Base-by-base conservation (phyloP, 345 rosid genomes). In the Anastatica hierochuntica region DNA sequence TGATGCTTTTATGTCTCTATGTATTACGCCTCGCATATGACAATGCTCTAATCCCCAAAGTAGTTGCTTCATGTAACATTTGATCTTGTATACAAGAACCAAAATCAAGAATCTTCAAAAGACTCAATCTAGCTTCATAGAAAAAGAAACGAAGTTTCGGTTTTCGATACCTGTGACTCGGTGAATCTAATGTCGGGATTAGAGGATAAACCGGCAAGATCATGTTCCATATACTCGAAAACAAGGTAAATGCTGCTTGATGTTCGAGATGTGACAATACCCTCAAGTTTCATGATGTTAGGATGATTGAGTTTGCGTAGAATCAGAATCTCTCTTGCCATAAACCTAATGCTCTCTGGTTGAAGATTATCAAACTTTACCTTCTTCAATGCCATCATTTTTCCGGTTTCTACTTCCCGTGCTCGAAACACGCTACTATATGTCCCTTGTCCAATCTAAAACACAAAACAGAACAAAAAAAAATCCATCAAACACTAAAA, bases 391-490 rank as follows among this genome's bases (percentile, higher is more conserved):
- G 95, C 95, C 62, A 82, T 76, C 77, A 79, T 71, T 66, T 59
- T 78, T 19, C 95, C 87, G 0, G 77, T 82, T 57, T 62, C 81
- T 18, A 85, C 81, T 72, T 85, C 87, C 0, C 84, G 61, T 49
- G 89, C 95, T 55, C 78, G 75, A 57, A 79, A 85, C n/a, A n/a
- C n/a, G n/a, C n/a, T n/a, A n/a, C n/a, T n/a, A n/a, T n/a, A n/a
- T n/a, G n/a, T n/a, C n/a, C 95, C 95, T 76, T 85, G 95, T 72
- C 95, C 95, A 64, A 85, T 78, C 95, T 85, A 66, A 51, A 55
- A 43, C 24, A 55, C 47, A n/a, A n/a, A n/a, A 23, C 8, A 52
- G 3, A 38, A 9, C 15, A 13, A 37, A 18, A 36, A n/a, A 3
- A 9, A n/a, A n/a, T n/a, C 6, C 20, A 8, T 30, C 3, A 13